phyloP scores from a whole-genome alignment of 106 monocot genomes.

The Dendrobium huoshanense region DNA sequence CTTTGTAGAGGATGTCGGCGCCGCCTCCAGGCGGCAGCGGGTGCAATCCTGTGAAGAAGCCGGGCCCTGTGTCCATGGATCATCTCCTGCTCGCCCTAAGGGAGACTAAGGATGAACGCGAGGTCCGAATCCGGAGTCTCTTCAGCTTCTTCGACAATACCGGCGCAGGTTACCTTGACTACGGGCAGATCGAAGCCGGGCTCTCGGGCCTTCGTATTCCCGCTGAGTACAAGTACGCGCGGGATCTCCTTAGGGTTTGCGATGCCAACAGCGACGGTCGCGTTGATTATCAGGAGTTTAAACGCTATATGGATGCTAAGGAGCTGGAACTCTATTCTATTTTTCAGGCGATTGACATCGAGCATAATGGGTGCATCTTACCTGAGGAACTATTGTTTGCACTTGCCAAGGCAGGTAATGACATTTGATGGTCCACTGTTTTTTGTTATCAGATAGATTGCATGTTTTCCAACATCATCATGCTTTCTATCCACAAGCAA shows the following conservation, averaged over 20 bases:
- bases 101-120: constrained; percentile 78
- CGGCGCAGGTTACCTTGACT: constrained; percentile 51
- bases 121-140: constrained; percentile 70
- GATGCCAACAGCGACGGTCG: constrained; percentile 68
- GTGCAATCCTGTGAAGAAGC: constrained; percentile 38
- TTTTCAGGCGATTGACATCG: constrained; percentile 88
- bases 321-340: constrained; percentile 91
- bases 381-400: constrained; percentile 94
- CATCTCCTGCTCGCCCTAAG: constrained; percentile 80
- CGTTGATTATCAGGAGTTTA: constrained; percentile 75
- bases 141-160: constrained; percentile 73
- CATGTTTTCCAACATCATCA: background rate
- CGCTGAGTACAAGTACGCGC: constrained; percentile 84
- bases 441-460: background rate
- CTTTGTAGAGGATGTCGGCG: background rate
- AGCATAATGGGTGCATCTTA: constrained; percentile 91
- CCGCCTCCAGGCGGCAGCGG: constrained; percentile 20
- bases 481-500: background rate
- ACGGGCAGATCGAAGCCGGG: constrained; percentile 67
- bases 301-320: constrained; percentile 80
- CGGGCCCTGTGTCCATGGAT: constrained; percentile 65
- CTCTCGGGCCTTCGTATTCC: constrained; percentile 62
- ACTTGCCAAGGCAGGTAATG: constrained; percentile 82
- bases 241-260: constrained; percentile 76
- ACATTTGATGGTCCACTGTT: background rate